Conservation (phyloP, 192 early-diverging fungal species). For the Coemansia sp. region DNA sequence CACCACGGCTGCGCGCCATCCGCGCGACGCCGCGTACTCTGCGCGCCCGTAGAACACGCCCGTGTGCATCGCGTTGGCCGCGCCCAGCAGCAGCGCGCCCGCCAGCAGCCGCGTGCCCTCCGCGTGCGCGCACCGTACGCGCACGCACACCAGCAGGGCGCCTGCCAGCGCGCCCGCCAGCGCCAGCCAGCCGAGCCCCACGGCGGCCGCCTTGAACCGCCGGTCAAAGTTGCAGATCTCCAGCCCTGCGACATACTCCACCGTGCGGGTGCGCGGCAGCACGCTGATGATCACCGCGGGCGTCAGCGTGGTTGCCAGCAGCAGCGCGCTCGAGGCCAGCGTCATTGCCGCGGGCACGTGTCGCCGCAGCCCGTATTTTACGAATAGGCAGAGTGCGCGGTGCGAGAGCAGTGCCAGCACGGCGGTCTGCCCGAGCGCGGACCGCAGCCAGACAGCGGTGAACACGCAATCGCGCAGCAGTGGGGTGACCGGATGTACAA, state of each 20-base stretch:
- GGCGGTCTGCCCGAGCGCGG: slow-evolving; percentile 21
- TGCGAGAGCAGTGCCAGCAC: slow-evolving; percentile 1
- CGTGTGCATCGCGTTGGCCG: slow-evolving; percentile 15
- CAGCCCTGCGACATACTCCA: slow-evolving; percentile 7
- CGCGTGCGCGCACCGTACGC: not conserved
- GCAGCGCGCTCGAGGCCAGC: not conserved
- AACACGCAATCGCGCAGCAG: slow-evolving; percentile 26
- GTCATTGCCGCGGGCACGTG: not conserved
- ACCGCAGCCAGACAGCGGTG: slow-evolving; percentile 31
- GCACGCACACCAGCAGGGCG: not conserved
- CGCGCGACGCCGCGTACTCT: slow-evolving; percentile 10
- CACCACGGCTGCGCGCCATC: slow-evolving; percentile 23
- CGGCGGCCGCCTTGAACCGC: slow-evolving; percentile 15
- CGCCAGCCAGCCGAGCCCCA: slow-evolving; percentile 6
- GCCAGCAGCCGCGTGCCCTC: slow-evolving; percentile 1
- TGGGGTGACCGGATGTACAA: slow-evolving; percentile 14
- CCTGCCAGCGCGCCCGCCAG: not conserved
- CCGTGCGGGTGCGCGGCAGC: slow-evolving; percentile 5
- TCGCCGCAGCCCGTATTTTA: slow-evolving; percentile 1
- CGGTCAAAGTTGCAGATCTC: slow-evolving; percentile 21
- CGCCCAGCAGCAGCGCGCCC: slow-evolving; percentile 3
- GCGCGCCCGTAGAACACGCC: slow-evolving; percentile 17
- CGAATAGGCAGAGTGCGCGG: not conserved
- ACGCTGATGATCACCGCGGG: slow-evolving; percentile 13
- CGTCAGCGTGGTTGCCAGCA: not conserved